Evolutionary conservation across 768 basidiomycete genomes (phyloP), one percentile per base, ranked within the genome.

Genomic region (Lactarius deliciosus): DNA sequence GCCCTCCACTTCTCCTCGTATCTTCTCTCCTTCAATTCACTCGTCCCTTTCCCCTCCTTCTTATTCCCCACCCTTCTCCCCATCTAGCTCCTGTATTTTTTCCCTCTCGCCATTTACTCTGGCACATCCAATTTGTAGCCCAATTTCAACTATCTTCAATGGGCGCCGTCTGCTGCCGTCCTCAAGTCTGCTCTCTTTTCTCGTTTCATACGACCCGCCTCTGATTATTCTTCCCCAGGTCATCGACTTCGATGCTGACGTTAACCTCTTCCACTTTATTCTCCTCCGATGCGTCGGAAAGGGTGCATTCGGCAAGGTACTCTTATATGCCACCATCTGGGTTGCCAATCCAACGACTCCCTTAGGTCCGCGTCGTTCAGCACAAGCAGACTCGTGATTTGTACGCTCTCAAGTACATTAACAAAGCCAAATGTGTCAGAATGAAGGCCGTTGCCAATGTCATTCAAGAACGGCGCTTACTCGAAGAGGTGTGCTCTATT

Each of bases 401-500:
- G 55, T 98, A 95, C 73, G 97, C 97, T 6, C 87, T 99, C 77
- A 99, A 99, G 78, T 99, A 99, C 80, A 99, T 99, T 79, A 98
- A 98, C 82, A 99, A 99, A 78, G 76, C 91, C 50, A 96, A 96
- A 82, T 97, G 91, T 72, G 94, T 97, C 69, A 96, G 96, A 82
- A 97, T 97, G 94, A 96, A 95, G 74, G 96, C 96, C 1, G 95
- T 98, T 43, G 88, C 93, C 28, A 98, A 99, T 75, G 94, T 99
- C 75, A 88, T 99, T 59, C 97, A 98, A 75, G 97, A 99, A 76
- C 87, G 97, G 32, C 83, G 94, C 41, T 79, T 99, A 47, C 83
- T 99, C 34, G 97, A 99, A 78, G 97, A 99, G 88, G 96, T 95
- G 60, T 70, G 79, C 41, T 8, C 13, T 32, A 25, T 34, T 18